phyloP scores from a whole-genome alignment of 352 stramenopile species.

The Globisporangium nagaii region DNA sequence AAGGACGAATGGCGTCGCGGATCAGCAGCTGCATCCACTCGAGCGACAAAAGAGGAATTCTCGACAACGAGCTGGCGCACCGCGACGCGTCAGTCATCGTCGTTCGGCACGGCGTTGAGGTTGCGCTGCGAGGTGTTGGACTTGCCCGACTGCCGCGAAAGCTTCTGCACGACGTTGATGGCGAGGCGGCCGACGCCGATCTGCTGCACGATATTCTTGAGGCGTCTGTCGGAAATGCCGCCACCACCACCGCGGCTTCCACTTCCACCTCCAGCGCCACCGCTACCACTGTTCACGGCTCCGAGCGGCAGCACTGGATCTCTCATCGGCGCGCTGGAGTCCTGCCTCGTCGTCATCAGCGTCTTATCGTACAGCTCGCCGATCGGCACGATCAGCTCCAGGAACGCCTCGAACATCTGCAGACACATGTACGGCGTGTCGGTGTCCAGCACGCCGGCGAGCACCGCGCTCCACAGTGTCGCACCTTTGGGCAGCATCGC shows the following conservation, averaged over 20 bases:
- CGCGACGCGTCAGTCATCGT: no score
- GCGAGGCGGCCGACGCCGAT: background rate
- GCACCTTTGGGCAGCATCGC: slow-evolving; percentile 2
- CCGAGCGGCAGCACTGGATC: no score
- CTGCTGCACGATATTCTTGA: slow-evolving; percentile 12
- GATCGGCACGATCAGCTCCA: slow-evolving; percentile 32
- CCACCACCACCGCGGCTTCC: background rate
- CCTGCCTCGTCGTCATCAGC: background rate
- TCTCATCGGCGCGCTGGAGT: background rate
- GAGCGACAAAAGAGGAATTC: no score
- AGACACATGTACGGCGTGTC: slow-evolving; percentile 27
- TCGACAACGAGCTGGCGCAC: no score
- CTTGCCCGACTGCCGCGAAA: background rate
- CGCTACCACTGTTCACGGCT: background rate
- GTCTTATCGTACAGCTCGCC: slow-evolving; percentile 12
- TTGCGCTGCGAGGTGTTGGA: slow-evolving; percentile 1
- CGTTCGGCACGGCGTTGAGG: background rate
- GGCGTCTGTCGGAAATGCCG: background rate
- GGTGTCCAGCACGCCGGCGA: slow-evolving; percentile 16
- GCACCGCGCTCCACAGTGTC: slow-evolving; percentile 16
- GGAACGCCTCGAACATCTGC: slow-evolving; percentile 29
- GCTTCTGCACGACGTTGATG: slow-evolving; percentile 9
- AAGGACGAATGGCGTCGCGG: no score
- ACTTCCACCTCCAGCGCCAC: background rate
- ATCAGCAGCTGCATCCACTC: no score